Percentiles rank a stretch among this genome's conserved stretches.
These are phyloP conservation scores for Rhodotorula sp. DNA, from an alignment of 1,284 basidiomycete genomes.

Conservation along the genomic window DNA sequence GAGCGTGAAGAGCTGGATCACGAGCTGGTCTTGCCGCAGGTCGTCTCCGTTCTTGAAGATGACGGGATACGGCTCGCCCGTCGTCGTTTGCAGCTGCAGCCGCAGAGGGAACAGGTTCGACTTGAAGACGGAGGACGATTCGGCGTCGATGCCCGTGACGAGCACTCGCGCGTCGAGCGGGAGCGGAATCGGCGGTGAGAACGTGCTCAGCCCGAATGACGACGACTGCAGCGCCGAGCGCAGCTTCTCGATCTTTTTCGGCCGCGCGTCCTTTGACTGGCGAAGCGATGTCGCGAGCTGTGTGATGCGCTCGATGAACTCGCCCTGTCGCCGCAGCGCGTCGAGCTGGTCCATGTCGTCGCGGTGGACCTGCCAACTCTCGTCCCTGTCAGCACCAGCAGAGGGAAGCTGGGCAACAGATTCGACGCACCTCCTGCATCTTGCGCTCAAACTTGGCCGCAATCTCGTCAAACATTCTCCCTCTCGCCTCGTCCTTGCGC, in stretches of 20 bases:
- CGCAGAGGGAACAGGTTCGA: constrained; percentile 92
- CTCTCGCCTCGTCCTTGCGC: constrained; percentile 68
- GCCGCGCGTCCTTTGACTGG: constrained; percentile 84
- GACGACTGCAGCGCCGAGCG: constrained; percentile 77
- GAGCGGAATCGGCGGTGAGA: constrained; percentile 72
- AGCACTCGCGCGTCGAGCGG: constrained; percentile 83
- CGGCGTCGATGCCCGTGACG: constrained; percentile 80
- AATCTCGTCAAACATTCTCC: constrained; percentile 88
- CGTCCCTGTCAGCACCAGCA: constrained; percentile 57
- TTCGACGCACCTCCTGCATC: constrained; percentile 68
- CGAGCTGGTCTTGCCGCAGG: constrained; percentile 94
- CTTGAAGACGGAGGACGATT: constrained; percentile 95
- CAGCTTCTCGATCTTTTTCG: constrained; percentile 96
- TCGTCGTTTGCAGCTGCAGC: constrained; percentile 78
- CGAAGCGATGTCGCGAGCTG: constrained; percentile 82
- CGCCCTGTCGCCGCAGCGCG: constrained; percentile 77
- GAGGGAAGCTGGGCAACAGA: constrained; percentile 19
- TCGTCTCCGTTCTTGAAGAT: constrained; percentile 99
- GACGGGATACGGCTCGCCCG: constrained; percentile 69
- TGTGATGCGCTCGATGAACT: constrained; percentile 79
- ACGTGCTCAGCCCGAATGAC: constrained; percentile 68
- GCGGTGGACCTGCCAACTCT: constrained; percentile 25
- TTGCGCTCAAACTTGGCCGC: constrained; percentile 84
- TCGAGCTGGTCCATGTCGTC: constrained; percentile 72
- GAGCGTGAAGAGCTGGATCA: constrained; percentile 93